phyloP scores from a whole-genome alignment of 192 early-diverging fungal genomes.

The Coemansia sp. region DNA sequence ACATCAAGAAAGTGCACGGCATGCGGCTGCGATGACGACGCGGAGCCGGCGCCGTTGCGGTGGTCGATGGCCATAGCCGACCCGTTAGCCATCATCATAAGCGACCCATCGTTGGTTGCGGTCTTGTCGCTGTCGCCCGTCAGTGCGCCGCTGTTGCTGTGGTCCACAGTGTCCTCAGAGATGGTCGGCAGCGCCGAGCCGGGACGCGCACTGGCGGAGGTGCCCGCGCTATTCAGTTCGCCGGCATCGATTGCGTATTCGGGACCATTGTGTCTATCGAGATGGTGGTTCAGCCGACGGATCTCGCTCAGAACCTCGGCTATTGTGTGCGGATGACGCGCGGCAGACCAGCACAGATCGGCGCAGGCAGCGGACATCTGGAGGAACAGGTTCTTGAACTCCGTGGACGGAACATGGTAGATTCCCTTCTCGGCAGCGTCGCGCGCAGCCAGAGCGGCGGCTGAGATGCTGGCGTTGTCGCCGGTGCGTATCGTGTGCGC shows the following conservation, averaged over 20 bases:
- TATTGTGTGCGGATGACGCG: conserved; percentile 45
- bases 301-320: conserved; percentile 53
- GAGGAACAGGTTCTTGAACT: conserved; percentile 53
- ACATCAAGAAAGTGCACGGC: conserved; percentile 24
- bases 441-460: conserved; percentile 37
- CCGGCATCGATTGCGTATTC: not conserved
- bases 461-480: conserved; percentile 41
- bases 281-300: conserved; percentile 44
- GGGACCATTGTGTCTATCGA: conserved; percentile 21
- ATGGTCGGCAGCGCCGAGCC: conserved; percentile 25
- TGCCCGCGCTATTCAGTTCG: not conserved
- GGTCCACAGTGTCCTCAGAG: conserved; percentile 14
- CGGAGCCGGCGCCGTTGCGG: not conserved
- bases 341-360: conserved; percentile 54
- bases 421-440: conserved; percentile 34
- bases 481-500: conserved; percentile 26
- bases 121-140: conserved; percentile 7
- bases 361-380: conserved; percentile 47
- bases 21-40: conserved; percentile 34
- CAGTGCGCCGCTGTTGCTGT: conserved; percentile 1
- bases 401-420: conserved; percentile 30
- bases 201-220: not conserved
- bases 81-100: conserved; percentile 37
- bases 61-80: not conserved
- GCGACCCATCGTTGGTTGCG: conserved; percentile 17